A percentile compares a stretch with the other conserved stretches of the same genome.
Conservation (phyloP, 768 basidiomycete genomes). For the Hygrocybe punicea region DNA sequence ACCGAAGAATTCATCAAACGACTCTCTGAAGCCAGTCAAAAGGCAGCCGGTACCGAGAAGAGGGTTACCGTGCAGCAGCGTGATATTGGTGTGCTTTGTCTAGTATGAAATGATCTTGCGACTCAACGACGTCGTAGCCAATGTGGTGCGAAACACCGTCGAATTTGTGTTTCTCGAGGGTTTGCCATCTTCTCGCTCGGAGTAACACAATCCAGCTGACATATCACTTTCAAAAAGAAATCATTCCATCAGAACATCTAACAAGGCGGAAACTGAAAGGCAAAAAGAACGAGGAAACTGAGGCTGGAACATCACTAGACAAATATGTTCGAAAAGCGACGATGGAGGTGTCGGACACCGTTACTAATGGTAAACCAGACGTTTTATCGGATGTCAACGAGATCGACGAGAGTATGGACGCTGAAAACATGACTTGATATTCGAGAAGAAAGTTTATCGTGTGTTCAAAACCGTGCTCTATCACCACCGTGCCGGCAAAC, state of each 20-base stretch:
- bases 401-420: too few relatives aligned
- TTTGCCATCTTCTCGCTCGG: constrained; percentile 25
- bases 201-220: neutral
- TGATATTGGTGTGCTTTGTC: constrained; percentile 59
- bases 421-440: too few relatives aligned
- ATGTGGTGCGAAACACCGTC: constrained; percentile 60
- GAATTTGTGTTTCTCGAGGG: constrained; percentile 81
- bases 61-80: constrained; percentile 72
- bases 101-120: neutral
- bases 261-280: neutral
- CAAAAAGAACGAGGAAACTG: neutral
- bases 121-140: constrained; percentile 39
- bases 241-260: neutral
- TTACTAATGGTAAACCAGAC: too few relatives aligned
- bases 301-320: too few relatives aligned
- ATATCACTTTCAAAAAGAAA: neutral
- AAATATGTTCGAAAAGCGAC: too few relatives aligned
- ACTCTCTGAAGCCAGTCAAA: constrained; percentile 67
- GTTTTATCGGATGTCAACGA: too few relatives aligned
- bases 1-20: constrained; percentile 86
- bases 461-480: too few relatives aligned
- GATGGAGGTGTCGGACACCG: too few relatives aligned
- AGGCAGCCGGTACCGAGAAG: constrained; percentile 66
- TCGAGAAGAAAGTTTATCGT: too few relatives aligned
- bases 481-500: too few relatives aligned